phyloP scores from a whole-genome alignment of 768 basidiomycete species.

The Chalciporus sphaerocephalus region DNA sequence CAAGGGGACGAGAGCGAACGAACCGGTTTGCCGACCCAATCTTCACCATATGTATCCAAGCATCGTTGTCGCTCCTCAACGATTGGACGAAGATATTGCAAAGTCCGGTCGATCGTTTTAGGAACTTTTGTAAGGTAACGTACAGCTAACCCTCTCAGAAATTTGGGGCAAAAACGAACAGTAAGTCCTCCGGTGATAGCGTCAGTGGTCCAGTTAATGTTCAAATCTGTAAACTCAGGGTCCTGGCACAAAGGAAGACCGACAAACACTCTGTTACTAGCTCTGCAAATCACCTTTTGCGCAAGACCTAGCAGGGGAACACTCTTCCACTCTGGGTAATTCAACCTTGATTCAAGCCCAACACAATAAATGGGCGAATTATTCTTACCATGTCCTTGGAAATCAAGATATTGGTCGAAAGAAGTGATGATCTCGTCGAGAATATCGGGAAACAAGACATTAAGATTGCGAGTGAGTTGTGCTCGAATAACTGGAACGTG shows the following conservation, averaged over 20 bases:
- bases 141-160: constrained; percentile 25
- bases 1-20: no score
- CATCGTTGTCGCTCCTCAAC: constrained; percentile 26
- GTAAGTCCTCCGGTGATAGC: constrained; percentile 16
- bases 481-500: constrained; percentile 27
- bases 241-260: constrained; percentile 44
- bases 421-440: constrained; percentile 40
- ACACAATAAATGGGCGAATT: neutral
- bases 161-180: constrained; percentile 29
- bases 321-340: constrained; percentile 36
- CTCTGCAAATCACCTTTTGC: constrained; percentile 37
- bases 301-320: constrained; percentile 26
- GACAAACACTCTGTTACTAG: constrained; percentile 46
- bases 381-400: constrained; percentile 8
- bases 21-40: constrained; percentile 29
- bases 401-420: constrained; percentile 35
- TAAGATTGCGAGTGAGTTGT: constrained; percentile 36
- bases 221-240: constrained; percentile 30
- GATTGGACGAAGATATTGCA: constrained; percentile 23
- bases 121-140: constrained; percentile 7
- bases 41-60: constrained; percentile 21
- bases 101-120: neutral
- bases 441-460: constrained; percentile 35
- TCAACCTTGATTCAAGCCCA: no score
- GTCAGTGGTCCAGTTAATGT: constrained; percentile 28